Evolutionary conservation across 306 rosid species (phyloP), one percentile per base, ranked within the genome.

Genomic region (Biancaea sappan): DNA sequence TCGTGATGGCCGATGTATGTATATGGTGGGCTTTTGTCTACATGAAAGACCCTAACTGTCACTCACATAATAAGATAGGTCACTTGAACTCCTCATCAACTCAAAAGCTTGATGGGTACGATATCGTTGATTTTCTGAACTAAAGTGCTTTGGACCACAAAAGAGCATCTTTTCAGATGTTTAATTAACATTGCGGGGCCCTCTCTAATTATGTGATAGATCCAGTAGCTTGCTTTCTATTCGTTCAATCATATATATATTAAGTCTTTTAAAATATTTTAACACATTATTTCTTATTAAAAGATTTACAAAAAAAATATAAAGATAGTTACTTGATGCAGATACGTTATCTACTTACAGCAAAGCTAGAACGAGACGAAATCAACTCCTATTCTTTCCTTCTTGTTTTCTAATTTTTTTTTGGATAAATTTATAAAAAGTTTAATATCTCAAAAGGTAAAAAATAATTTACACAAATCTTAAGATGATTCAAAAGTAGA

Each of bases 51-150:
- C 32, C 80, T 58, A 56, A 75, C 84, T 79, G 86, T 79, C 86
- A 75, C 47, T 34, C 46, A n/a, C 12, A 46, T 78, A 79, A 73
- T 72, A 63, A 68, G 89, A 76, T 69, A 25, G 79, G 9, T 37
- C 48, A 62, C 50, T 80, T 77, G 85, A 83, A 80, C 80, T 80
- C 75, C 64, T 78, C 72, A 52, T 78, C 72, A 52, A 80, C 81
- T 67, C 77, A 57, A 86, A 71, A 88, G 79, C 67, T 84, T 77
- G 79, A 76, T 57, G 81, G 79, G 74, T 81, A 73, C 70, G 85
- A 80, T 72, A 79, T 84, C 81, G 81, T 89, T 84, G 85, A n/a
- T 80, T 83, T 86, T 86, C 85, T 71, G 78, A 73, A 76, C 80
- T 35, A 0, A 19, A 73, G 69, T 72, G 60, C 50, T 66, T 80